Base-by-base conservation (phyloP, 2,329 filamentous ascomycete genomes). In the Xylariaceae sp. region DNA sequence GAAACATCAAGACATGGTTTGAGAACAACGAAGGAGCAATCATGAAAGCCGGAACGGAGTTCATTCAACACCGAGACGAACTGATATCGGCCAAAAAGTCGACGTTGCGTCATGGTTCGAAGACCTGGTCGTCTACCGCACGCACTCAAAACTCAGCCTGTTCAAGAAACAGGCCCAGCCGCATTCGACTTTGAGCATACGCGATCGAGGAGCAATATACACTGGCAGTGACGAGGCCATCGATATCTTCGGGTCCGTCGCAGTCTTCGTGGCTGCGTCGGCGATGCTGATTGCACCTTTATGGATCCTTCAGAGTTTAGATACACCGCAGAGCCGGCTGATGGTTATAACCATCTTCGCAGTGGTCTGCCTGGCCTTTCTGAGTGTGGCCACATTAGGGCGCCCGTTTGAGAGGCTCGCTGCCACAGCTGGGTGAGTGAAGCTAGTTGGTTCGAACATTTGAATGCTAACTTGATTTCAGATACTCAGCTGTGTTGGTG, bases 71-170 rank as follows among this genome's bases (percentile, higher is more conserved):
- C 19, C 23, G 12, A 2, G 53, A 56, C 23, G 53, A 56, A 6
- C 31, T 45, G 6, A 39, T 56, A 7, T 45, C 19, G 3, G 8
- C 37, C 14, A 37, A 33, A 4, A 55, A 49, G 16, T 49, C 45
- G 8, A 31, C 37, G 12, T 6, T 36, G 9, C 53, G 53, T 2
- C 21, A 24, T 55, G 52, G 52, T 55, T 49, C 24, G 49, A 52
- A 29, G 31, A 44, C 21, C 49, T 36, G 1, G 19, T 52, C 9
- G 19, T 44, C 83, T 98, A 94, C 71, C 95, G 86, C 61, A 92
- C 91, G 73, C n/a, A n/a, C n/a, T n/a, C n/a, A n/a, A n/a, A n/a
- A n/a, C n/a, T n/a, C n/a, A n/a, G n/a, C n/a, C n/a, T n/a, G n/a
- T n/a, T n/a, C n/a, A n/a, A n/a, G n/a, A n/a, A n/a, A n/a, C n/a